Percentiles rank a stretch among this genome's conserved stretches.
These are phyloP conservation scores for Puccinia triticina DNA, from an alignment of 1,284 basidiomycete genomes.

Conservation along the genomic window DNA sequence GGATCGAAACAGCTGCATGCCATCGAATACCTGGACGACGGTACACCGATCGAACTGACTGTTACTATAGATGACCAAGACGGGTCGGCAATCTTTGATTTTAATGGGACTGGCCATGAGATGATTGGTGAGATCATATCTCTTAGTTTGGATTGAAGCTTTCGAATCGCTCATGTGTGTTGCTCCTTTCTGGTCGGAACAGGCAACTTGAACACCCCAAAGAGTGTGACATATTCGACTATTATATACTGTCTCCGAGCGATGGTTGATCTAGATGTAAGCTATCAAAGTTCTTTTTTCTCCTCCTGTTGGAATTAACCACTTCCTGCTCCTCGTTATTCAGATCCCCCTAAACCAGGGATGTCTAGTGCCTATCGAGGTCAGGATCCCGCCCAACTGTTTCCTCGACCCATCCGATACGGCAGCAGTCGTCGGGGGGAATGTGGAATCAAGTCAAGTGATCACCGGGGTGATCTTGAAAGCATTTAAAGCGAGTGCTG, in stretches of 20 bases:
- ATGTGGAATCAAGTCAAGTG: conserved; percentile 87
- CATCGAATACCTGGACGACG: conserved; percentile 82
- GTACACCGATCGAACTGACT: conserved; percentile 77
- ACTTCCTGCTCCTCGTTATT: conserved; percentile 55
- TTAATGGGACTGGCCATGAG: conserved; percentile 67
- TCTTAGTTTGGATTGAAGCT: neutral
- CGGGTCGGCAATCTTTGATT: conserved; percentile 86
- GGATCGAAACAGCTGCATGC: conserved; percentile 71
- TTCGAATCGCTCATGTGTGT: neutral
- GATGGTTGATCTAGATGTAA: conserved; percentile 79
- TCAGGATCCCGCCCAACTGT: conserved; percentile 78
- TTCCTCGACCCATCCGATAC: conserved; percentile 74
- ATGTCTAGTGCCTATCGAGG: conserved; percentile 60
- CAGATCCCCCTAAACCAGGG: conserved; percentile 64
- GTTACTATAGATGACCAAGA: conserved; percentile 76
- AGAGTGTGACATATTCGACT: conserved; percentile 85
- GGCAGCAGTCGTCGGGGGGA: conserved; percentile 89
- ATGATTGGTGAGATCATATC: conserved; percentile 54
- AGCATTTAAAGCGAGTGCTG: conserved; percentile 89
- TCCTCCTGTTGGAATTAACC: neutral
- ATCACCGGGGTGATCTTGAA: conserved; percentile 93
- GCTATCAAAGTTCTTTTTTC: conserved; percentile 16
- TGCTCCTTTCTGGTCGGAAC: neutral
- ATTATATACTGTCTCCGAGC: conserved; percentile 91
- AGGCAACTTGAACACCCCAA: conserved; percentile 63